Percentiles rank a stretch among this genome's conserved stretches.
Conservation (phyloP, 208 protist genomes). For the Giardia duodenalis region DNA sequence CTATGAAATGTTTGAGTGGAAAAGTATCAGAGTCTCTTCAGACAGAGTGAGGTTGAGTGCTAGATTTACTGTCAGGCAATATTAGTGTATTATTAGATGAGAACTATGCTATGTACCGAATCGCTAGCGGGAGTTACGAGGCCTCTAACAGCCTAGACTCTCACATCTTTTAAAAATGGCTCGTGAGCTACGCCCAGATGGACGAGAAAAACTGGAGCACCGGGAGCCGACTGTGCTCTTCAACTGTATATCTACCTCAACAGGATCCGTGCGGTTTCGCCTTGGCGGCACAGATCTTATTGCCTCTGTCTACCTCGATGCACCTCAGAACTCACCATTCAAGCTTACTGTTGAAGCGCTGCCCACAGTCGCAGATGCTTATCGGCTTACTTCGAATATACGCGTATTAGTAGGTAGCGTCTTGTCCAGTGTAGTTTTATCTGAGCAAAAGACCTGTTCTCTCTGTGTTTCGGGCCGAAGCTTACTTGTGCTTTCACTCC, state of each 20-base stretch:
- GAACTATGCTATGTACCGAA: too few species aligned
- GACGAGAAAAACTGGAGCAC: not conserved
- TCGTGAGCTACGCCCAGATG: not conserved
- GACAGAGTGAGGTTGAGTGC: too few species aligned
- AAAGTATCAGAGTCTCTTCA: too few species aligned
- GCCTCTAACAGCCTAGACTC: too few species aligned
- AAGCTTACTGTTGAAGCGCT: not conserved
- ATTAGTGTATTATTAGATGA: too few species aligned
- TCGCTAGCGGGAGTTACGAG: too few species aligned
- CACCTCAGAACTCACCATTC: not conserved
- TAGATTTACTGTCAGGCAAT: too few species aligned
- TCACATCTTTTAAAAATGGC: too few species aligned
- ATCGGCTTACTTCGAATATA: not conserved
- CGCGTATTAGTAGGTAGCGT: not conserved
- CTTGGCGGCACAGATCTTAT: not conserved
- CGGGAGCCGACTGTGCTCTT: not conserved
- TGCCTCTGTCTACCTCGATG: not conserved
- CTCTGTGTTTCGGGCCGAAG: too few species aligned
- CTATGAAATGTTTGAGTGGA: too few species aligned
- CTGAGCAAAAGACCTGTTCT: not conserved
- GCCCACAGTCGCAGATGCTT: not conserved
- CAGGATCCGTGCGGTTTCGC: not conserved
- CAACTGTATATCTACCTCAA: not conserved
- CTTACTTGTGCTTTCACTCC: not conserved
- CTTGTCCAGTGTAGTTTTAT: not conserved